phyloP scores from a whole-genome alignment of 352 stramenopile genomes.

The Peronospora belbahrii region DNA sequence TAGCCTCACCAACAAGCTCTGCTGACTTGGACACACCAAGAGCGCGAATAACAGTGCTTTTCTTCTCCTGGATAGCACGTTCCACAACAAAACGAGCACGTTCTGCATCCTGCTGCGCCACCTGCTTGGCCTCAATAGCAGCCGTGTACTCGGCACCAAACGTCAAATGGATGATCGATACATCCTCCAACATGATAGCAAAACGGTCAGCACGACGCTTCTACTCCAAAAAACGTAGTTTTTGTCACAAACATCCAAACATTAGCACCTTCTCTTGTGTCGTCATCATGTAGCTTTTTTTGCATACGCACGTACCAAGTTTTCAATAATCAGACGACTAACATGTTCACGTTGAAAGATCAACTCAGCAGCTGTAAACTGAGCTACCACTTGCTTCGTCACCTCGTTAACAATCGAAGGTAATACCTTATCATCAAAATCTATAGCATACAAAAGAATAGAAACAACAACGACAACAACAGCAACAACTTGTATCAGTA shows the following conservation, averaged over 20 bases:
- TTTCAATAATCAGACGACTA: slow-evolving; percentile 89
- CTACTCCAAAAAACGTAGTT: slow-evolving; percentile 26
- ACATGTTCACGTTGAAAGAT: slow-evolving; percentile 99
- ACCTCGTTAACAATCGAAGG: slow-evolving; percentile 99
- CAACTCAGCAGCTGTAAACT: slow-evolving; percentile 98
- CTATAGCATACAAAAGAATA: slow-evolving; percentile 27
- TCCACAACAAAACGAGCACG: slow-evolving; percentile 98
- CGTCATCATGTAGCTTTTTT: background rate
- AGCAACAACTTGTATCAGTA: background rate
- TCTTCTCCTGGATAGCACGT: slow-evolving; percentile 98
- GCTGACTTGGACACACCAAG: slow-evolving; percentile 98
- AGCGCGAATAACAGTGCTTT: slow-evolving; percentile 95
- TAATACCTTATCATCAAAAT: slow-evolving; percentile 98
- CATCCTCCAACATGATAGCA: slow-evolving; percentile 94
- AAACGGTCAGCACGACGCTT: slow-evolving; percentile 86
- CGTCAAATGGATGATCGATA: slow-evolving; percentile 98
- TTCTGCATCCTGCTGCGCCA: slow-evolving; percentile 99
- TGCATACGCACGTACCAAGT: slow-evolving; percentile 74
- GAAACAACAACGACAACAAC: too few relatives aligned
- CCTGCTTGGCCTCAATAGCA: slow-evolving; percentile 99
- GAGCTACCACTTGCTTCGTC: slow-evolving; percentile 97
- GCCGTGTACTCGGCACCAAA: slow-evolving; percentile 98
- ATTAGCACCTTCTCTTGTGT: slow-evolving; percentile 1
- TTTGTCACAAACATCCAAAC: slow-evolving; percentile 3
- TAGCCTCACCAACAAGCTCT: slow-evolving; percentile 95